These are phyloP conservation scores for Tetraselmis chui DNA, from an alignment of 139 green algal species.

Conservation along the genomic window DNA sequence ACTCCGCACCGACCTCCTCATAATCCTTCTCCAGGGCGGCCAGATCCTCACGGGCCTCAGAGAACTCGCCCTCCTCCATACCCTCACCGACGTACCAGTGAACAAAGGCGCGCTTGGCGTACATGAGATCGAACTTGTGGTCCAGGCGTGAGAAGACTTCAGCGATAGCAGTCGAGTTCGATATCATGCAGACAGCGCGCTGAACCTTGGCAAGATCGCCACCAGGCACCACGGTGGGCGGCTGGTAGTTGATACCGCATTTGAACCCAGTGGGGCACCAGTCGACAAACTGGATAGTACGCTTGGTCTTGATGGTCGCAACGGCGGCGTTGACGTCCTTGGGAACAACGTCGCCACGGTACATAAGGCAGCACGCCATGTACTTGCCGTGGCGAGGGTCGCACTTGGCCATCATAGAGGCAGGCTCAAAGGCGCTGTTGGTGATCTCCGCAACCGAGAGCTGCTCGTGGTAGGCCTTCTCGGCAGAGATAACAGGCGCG, in stretches of 20 bases:
- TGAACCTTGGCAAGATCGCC: conserved; percentile 99
- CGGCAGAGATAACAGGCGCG: conserved; percentile 93
- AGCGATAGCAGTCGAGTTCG: conserved; percentile 96
- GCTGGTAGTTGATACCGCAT: conserved; percentile 99
- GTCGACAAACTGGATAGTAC: conserved; percentile 97
- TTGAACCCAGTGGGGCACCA: conserved; percentile 99
- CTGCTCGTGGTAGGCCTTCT: conserved; percentile 99
- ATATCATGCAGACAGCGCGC: conserved; percentile 99
- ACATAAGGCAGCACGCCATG: conserved; percentile 99
- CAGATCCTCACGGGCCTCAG: conserved; percentile 93
- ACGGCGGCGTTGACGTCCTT: conserved; percentile 98
- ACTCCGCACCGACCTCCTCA: conserved; percentile 93
- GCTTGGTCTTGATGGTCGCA: conserved; percentile 98
- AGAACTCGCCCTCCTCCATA: conserved; percentile 94
- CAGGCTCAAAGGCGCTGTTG: conserved; percentile 92
- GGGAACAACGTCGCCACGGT: conserved; percentile 97
- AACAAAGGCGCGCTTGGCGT: conserved; percentile 98
- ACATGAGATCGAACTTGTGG: conserved; percentile 99
- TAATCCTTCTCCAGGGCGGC: conserved; percentile 98
- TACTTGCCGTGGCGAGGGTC: conserved; percentile 88
- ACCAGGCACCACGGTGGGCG: conserved; percentile 93
- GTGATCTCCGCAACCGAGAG: conserved; percentile 97
- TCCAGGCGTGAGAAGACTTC: conserved; percentile 97
- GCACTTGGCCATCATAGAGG: conserved; percentile 97
- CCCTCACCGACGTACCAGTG: conserved; percentile 99